A percentile compares a stretch with the other conserved stretches of the same genome.
phyloP scores from a whole-genome alignment of 78 protist species.

The Neovahlkampfia damariscottae region DNA sequence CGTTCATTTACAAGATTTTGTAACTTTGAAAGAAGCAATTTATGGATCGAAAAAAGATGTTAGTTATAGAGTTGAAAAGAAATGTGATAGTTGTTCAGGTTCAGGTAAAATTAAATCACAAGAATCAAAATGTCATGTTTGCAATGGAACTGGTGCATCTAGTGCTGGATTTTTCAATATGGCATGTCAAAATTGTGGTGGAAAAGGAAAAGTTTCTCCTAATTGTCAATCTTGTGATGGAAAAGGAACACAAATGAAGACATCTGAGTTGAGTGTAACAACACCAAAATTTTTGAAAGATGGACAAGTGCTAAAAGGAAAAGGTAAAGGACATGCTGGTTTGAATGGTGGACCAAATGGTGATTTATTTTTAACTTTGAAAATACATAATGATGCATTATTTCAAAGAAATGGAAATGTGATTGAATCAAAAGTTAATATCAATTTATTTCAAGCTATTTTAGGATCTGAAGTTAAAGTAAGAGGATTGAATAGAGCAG shows the following conservation, averaged over 20 bases:
- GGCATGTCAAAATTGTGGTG: neutral
- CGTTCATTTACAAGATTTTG: neutral
- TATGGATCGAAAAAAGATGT: neutral
- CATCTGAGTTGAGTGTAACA: neutral
- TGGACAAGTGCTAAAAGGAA: neutral
- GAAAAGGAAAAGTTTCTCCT: neutral
- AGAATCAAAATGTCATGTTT: neutral
- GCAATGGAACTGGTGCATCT: neutral
- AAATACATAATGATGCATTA: neutral
- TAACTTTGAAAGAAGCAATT: neutral
- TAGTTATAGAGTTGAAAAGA: neutral
- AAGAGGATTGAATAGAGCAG: no score
- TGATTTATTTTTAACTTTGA: neutral
- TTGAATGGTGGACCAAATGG: neutral
- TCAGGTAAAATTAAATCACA: neutral
- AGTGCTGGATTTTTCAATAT: neutral
- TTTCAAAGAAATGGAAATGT: neutral
- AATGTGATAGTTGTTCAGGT: neutral
- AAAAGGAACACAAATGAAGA: neutral
- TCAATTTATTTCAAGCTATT: no score
- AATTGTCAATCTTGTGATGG: neutral
- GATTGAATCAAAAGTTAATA: no score
- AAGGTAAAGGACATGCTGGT: neutral
- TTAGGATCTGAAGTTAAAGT: no score
- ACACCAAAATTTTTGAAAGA: neutral